These are phyloP conservation scores for Pouteria glomerata DNA, from an alignment of 148 eudicot genomes.

Conservation along the genomic window DNA sequence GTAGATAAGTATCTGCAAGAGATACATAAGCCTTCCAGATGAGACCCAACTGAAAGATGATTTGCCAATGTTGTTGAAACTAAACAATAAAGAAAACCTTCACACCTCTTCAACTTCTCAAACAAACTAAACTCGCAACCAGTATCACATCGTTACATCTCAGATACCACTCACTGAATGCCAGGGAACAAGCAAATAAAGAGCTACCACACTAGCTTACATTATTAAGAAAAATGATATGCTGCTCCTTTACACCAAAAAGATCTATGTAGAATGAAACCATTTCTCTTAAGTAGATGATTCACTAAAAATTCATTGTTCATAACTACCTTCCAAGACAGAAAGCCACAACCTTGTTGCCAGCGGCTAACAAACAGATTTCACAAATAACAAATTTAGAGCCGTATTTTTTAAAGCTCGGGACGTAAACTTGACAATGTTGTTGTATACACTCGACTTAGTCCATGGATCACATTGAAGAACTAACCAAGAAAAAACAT, in stretches of 20 bases:
- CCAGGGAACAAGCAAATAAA: background rate
- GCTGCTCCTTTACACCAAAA: background rate
- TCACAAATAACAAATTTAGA: background rate
- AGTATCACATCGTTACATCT: background rate
- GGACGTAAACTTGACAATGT: too few species aligned
- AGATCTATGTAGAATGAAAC: background rate
- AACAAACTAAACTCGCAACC: conserved; percentile 1
- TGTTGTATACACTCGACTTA: background rate
- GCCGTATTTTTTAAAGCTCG: too few species aligned
- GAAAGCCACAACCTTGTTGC: background rate
- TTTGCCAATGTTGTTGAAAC: too few species aligned
- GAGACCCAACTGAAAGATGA: too few species aligned
- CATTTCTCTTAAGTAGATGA: background rate
- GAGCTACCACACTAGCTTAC: background rate
- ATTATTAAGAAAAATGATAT: background rate
- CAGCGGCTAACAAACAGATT: background rate
- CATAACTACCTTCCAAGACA: background rate
- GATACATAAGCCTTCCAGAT: too few species aligned
- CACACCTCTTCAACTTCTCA: background rate
- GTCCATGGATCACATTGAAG: conserved; percentile 5
- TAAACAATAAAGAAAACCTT: background rate
- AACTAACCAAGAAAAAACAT: background rate
- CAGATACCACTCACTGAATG: background rate
- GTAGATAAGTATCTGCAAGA: too few species aligned
- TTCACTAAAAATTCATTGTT: background rate